Evolutionary conservation across 176 grass and related monocot species (phyloP), one percentile per base, ranked within the genome.

Genomic region (Puya raimondii): DNA sequence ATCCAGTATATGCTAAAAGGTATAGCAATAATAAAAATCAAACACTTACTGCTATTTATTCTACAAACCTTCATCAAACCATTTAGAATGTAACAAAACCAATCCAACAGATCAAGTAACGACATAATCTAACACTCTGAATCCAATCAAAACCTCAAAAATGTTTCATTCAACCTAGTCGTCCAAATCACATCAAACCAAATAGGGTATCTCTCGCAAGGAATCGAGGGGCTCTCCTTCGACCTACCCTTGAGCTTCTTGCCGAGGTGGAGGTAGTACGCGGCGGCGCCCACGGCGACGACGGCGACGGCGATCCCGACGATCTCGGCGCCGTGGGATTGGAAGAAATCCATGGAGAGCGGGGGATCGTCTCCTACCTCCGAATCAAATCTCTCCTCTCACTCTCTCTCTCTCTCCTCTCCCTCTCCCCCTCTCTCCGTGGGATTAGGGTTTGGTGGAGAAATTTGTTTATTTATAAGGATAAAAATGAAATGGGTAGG

Each of bases 161-260:
- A 42, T 7, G 33, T 42, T 42, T 42, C 33, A 42, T 42, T 42
- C 33, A 42, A 42, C 33, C 33, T 42, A 42, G 33, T 7, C 4
- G 33, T 42, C 5, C 33, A 42, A 42, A 42, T 42, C 33, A 42
- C 33, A 42, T 42, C 33, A 42, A 42, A 42, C 33, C 5, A 42
- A 42, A 42, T 5, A 42, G 33, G 33, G 33, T 42, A 6, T 6
- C 33, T 42, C 33, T 42, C 33, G 33, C 33, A 42, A 42, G 33
- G 5, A 42, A 42, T 42, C 33, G 4, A 42, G 6, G 33, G 33
- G 33, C 1, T 42, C 33, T 42, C 33, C 33, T 42, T 42, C 4
- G 33, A 42, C 29, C 2, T 81, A 96, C 93, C 92, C 74, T 83
- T 92, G 48, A 73, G 11, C 76, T 87, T 96, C 71, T 74, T 92